Evolutionary conservation across 1,284 basidiomycete species (phyloP).

Genomic region (Microbotryum intermedium): DNA sequence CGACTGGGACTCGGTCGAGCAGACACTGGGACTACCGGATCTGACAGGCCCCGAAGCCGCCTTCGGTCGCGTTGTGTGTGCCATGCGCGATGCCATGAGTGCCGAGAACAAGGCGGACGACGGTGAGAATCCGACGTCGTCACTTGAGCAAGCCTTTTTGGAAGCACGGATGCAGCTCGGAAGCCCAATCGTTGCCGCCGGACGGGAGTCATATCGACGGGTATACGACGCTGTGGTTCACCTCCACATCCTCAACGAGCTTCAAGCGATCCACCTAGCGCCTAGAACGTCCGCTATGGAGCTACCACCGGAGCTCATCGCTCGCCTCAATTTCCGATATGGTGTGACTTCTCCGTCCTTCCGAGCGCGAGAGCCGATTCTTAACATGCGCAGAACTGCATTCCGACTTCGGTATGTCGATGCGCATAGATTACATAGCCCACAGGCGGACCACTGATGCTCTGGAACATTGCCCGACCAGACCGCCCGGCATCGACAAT

Average conservation of each 20-base stretch:
- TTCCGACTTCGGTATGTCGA: slow-evolving; percentile 59
- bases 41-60: slow-evolving; percentile 54
- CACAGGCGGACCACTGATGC: background rate
- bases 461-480: slow-evolving; percentile 18
- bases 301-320: slow-evolving; percentile 2
- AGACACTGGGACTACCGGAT: slow-evolving; percentile 50
- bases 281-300: slow-evolving; percentile 6
- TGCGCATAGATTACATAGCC: background rate
- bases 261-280: slow-evolving; percentile 63
- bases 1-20: slow-evolving; percentile 75
- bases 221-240: slow-evolving; percentile 81
- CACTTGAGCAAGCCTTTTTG: slow-evolving; percentile 46
- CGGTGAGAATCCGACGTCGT: slow-evolving; percentile 8
- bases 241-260: slow-evolving; percentile 79
- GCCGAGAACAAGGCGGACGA: background rate
- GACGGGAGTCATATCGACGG: slow-evolving; percentile 68
- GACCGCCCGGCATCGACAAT: slow-evolving; percentile 15
- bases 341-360: slow-evolving; percentile 80
- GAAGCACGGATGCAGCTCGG: slow-evolving; percentile 71
- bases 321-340: slow-evolving; percentile 45
- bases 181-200: slow-evolving; percentile 67
- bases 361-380: slow-evolving; percentile 77
- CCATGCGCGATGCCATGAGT: slow-evolving; percentile 49
- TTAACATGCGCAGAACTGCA: slow-evolving; percentile 82
- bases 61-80: slow-evolving; percentile 72